Conservation (phyloP, 306 rosid genomes). For the Castanopsis chinensis region DNA sequence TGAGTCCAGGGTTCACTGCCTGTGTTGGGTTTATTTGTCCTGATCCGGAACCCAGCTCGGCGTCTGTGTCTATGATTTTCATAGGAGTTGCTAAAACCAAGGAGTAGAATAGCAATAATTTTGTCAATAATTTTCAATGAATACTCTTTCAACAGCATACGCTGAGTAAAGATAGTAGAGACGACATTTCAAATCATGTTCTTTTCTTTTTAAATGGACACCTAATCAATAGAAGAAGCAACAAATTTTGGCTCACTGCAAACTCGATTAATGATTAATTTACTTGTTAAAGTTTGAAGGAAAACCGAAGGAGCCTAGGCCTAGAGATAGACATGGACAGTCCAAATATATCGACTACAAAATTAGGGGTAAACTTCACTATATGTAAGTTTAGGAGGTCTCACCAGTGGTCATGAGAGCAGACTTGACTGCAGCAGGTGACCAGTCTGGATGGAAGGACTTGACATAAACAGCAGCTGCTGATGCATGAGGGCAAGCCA, state of each 20-base stretch:
- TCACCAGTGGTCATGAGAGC: slow-evolving; percentile 91
- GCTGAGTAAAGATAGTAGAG: neutral
- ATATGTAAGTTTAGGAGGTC: neutral
- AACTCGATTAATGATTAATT: neutral
- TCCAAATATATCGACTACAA: neutral
- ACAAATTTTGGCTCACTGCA: neutral
- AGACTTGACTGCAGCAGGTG: slow-evolving; percentile 91
- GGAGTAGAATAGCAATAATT: neutral
- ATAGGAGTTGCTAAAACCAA: slow-evolving; percentile 58
- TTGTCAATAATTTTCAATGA: neutral
- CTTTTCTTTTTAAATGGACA: neutral
- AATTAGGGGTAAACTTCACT: no score
- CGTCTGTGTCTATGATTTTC: slow-evolving; percentile 24
- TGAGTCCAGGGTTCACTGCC: slow-evolving; percentile 65
- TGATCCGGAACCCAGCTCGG: slow-evolving; percentile 56
- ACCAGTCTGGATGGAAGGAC: slow-evolving; percentile 85
- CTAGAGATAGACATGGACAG: neutral
- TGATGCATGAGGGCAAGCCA: slow-evolving; percentile 82
- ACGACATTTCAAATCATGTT: neutral
- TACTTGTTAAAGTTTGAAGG: neutral
- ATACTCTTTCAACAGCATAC: neutral
- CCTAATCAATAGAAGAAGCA: neutral
- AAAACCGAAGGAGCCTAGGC: neutral
- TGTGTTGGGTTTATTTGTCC: slow-evolving; percentile 64
- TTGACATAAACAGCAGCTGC: slow-evolving; percentile 80